Base-by-base conservation (phyloP, 495 filamentous ascomycete genomes). In the Aspergillus coremiiformis region DNA sequence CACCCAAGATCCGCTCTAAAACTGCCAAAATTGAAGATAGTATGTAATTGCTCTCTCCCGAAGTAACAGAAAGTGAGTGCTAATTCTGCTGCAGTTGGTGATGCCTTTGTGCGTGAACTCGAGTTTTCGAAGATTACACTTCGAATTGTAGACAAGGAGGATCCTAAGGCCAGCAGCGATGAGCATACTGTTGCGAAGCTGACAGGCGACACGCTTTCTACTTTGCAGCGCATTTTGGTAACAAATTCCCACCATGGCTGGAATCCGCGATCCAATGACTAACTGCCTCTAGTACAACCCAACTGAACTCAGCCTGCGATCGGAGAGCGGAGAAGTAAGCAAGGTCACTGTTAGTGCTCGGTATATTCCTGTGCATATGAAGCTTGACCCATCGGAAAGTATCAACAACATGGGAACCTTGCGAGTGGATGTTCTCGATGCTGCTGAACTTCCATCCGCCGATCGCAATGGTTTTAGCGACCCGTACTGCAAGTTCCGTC, bases 391-490 rank as follows among this genome's bases (percentile, higher is more conserved):
- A 2, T 86, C 78, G 57, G 93, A 99, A 70, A 94, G 88, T 66
- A 95, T 97, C 76, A 97, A 95, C 79, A 99, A 99, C 70, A 91
- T 93, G 84, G 93, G 93, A 49, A 88, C 80, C 46, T 81, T 99
- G 26, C 85, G 89, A 9, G 86, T 97, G 42, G 89, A 96, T 55
- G 76, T 97, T n/a, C 70, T 96, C 44, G 89, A 95, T 63, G 93
- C 86, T 19, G 77, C 82, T 22, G 84, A 96, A 55, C 81, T 99
- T 19, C 93, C 93, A 8, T 79, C 92, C 10, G 90, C 89, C 43
- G 93, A 99, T 63, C 84, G 91, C 24, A 99, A 97, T 64, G 93
- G 93, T 35, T 95, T 84, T 76, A 95, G 89, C 61, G 93, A 99
- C 60, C 93, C 93, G 4, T 99, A 88, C 74, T 94, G 88, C 78